These are phyloP conservation scores for Paxillus involutus DNA, from an alignment of 768 basidiomycete species.

Conservation along the genomic window DNA sequence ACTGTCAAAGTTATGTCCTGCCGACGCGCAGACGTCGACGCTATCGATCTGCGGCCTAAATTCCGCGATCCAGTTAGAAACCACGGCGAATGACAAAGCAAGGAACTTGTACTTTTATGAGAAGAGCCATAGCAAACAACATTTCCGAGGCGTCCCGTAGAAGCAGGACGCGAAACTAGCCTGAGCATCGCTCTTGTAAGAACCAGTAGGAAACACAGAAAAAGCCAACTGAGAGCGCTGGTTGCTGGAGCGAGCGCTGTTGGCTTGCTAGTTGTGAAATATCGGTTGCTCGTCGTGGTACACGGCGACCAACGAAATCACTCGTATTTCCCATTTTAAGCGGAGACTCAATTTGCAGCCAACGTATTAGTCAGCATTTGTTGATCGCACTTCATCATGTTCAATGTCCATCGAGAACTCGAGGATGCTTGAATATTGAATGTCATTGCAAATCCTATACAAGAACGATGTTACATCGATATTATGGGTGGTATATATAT, in stretches of 20 bases:
- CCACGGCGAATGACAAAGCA: not conserved
- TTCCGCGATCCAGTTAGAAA: conserved; percentile 3
- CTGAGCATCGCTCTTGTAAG: conserved; percentile 54
- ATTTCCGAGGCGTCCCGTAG: conserved; percentile 71
- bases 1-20: conserved; percentile 91
- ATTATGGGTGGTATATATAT: conserved; percentile 1
- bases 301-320: conserved; percentile 35
- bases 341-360: conserved; percentile 17
- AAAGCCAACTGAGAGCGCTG: conserved; percentile 20
- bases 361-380: conserved; percentile 9
- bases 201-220: conserved; percentile 18
- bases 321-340: conserved; percentile 11
- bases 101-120: conserved; percentile 27
- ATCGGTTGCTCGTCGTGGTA: conserved; percentile 41
- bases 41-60: conserved; percentile 59
- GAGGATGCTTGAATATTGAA: not conserved
- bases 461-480: not conserved
- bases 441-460: not conserved
- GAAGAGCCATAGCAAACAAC: conserved; percentile 45
- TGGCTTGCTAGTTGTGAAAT: conserved; percentile 15
- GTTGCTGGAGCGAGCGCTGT: conserved; percentile 10
- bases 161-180: conserved; percentile 65
- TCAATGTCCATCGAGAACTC: too few relatives aligned
- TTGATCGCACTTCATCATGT: too few relatives aligned
- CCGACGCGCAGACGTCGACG: conserved; percentile 62